Conservation (phyloP, 371 early-diverging fungal genomes). For the Coemansia sp. region DNA sequence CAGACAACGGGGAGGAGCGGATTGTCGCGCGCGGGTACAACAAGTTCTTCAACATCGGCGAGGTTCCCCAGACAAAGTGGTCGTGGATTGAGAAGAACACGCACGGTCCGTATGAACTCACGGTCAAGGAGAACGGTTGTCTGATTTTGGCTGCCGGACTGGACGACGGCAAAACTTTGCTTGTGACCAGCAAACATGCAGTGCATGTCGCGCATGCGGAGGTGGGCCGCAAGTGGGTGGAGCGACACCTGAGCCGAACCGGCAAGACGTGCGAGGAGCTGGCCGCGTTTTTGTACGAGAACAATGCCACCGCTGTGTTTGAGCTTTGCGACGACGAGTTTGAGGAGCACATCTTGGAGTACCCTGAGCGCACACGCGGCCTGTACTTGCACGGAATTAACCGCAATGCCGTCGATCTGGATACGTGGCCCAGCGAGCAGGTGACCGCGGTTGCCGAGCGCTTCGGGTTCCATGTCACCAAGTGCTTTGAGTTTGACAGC, state of each 20-base stretch:
- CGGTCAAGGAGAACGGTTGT: conserved; percentile 96
- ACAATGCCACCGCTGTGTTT: conserved; percentile 76
- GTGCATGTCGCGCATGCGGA: conserved; percentile 58
- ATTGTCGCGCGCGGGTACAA: conserved; percentile 89
- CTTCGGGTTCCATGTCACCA: conserved; percentile 75
- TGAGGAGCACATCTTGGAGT: conserved; percentile 91
- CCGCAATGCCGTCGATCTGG: conserved; percentile 68
- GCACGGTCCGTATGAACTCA: conserved; percentile 84
- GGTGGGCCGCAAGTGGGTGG: conserved; percentile 76
- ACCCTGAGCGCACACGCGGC: conserved; percentile 74
- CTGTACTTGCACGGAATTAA: conserved; percentile 93
- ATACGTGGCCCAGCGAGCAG: conserved; percentile 65
- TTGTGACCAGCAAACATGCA: conserved; percentile 88
- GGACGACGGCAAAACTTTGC: conserved; percentile 57
- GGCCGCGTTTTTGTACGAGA: conserved; percentile 65
- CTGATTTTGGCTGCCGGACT: conserved; percentile 83
- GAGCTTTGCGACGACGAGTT: conserved; percentile 93
- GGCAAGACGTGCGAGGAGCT: conserved; percentile 66
- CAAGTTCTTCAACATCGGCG: conserved; percentile 89
- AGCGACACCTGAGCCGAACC: conserved; percentile 61
- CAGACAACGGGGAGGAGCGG: conserved; percentile 15
- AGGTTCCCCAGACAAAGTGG: conserved; percentile 65
- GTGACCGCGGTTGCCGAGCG: conserved; percentile 65
- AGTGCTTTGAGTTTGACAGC: conserved; percentile 51
- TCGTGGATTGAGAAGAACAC: conserved; percentile 61